Evolutionary conservation across 2,329 filamentous ascomycete species (phyloP).

Genomic region (Diplodia scrobiculata): DNA sequence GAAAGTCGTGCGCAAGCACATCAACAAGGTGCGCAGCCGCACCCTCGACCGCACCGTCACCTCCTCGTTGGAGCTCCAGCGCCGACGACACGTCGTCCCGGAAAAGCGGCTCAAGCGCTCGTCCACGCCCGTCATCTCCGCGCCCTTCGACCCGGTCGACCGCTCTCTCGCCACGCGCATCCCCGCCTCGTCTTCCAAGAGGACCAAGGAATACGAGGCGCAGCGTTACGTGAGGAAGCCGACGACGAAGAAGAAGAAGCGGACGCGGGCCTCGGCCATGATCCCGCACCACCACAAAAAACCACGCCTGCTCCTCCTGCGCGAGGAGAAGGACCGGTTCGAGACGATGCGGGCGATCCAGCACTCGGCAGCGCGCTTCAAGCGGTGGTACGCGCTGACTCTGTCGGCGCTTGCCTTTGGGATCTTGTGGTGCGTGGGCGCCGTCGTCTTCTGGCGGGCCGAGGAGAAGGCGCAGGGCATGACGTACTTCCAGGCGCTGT

Average conservation of each 20-base stretch:
- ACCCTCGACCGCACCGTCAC: constrained; percentile 60
- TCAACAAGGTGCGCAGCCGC: constrained; percentile 56
- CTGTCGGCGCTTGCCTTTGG: constrained; percentile 70
- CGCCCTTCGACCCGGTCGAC: constrained; percentile 31
- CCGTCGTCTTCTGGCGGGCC: constrained; percentile 69
- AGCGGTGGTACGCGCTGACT: constrained; percentile 72
- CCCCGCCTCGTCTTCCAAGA: background rate
- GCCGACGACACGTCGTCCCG: constrained; percentile 35
- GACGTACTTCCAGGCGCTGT: constrained; percentile 78
- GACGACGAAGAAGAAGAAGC: background rate
- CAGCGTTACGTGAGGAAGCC: background rate
- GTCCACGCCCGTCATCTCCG: constrained; percentile 30
- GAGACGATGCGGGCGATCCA: constrained; percentile 82
- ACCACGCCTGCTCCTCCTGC: constrained; percentile 58
- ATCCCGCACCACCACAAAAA: constrained; percentile 24
- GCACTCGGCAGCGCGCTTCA: constrained; percentile 61
- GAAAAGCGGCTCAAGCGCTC: background rate
- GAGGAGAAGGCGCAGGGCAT: constrained; percentile 59
- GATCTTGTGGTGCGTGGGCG: constrained; percentile 78
- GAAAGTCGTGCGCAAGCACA: constrained; percentile 63
- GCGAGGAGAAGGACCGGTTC: constrained; percentile 68
- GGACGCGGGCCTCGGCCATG: background rate
- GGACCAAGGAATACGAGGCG: background rate
- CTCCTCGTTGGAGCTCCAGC: constrained; percentile 52
- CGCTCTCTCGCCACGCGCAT: constrained; percentile 29